Evolutionary conservation across 306 rosid species (phyloP).

Genomic region (Trifolium fragiferum): DNA sequence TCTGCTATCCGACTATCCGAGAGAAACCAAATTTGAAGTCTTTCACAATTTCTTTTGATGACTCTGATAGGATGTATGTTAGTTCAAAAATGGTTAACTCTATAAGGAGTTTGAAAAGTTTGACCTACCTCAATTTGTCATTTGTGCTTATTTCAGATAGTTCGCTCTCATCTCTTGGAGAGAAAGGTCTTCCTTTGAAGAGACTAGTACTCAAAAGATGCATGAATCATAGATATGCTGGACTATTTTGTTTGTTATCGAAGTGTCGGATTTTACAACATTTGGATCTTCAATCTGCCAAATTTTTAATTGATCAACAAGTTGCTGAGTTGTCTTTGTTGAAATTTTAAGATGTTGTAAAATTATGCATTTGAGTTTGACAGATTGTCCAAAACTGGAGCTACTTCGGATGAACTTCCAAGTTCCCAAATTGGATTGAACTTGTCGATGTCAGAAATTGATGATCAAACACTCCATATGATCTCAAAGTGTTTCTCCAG

Average conservation of each 20-base stretch:
- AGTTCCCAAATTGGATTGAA: not conserved
- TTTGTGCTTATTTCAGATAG: too few species aligned
- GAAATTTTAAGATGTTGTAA: not conserved
- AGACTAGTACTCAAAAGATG: too few species aligned
- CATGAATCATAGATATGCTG: not conserved
- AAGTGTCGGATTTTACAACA: not conserved
- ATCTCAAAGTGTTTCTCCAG: not conserved
- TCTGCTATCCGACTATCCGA: conserved; percentile 41
- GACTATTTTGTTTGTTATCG: not conserved
- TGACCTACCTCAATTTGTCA: not conserved
- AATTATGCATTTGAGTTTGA: not conserved
- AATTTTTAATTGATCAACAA: not conserved
- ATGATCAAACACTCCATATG: not conserved
- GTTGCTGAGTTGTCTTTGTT: not conserved
- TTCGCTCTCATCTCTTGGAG: not conserved
- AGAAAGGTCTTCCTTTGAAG: not conserved
- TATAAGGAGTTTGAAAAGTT: not conserved
- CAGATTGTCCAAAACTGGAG: not conserved
- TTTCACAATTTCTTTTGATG: not conserved
- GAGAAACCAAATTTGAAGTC: conserved; percentile 50
- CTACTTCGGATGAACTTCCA: not conserved
- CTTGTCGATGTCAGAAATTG: not conserved
- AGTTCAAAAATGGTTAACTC: not conserved
- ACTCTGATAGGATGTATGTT: not conserved
- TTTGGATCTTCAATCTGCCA: not conserved